Evolutionary conservation across 1,139 yeast genomes (phyloP).

Genomic region (Sugiyamaella pinicola): DNA sequence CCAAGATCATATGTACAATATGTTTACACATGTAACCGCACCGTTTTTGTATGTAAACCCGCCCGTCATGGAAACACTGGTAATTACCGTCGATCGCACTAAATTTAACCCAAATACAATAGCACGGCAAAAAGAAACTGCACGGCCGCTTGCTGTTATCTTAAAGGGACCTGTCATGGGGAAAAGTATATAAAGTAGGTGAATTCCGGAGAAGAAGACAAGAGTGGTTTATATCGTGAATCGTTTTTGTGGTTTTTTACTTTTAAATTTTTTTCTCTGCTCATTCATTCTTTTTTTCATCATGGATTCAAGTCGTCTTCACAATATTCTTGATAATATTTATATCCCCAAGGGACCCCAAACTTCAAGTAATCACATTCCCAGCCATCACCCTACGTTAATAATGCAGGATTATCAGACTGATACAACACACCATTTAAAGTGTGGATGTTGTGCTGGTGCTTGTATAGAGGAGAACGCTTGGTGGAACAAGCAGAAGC

Average conservation of each 20-base stretch:
- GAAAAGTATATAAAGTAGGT: constrained; percentile 4
- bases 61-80: constrained; percentile 1
- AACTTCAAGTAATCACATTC: constrained; percentile 40
- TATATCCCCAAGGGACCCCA: constrained; percentile 46
- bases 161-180: background rate
- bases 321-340: constrained; percentile 46
- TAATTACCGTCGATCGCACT: background rate
- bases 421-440: constrained; percentile 49
- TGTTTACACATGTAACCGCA: constrained; percentile 11
- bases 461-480: constrained; percentile 52
- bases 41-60: constrained; percentile 7
- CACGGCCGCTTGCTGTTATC: constrained; percentile 12
- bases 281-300: constrained; percentile 17
- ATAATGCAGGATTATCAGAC: constrained; percentile 50
- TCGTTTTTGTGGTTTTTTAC: background rate
- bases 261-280: background rate
- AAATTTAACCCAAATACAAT: constrained; percentile 12
- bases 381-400: constrained; percentile 52
- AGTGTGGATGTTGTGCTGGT: constrained; percentile 53
- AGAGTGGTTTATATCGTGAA: no score
- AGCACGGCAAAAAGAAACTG: constrained; percentile 8
- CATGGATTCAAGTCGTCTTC: constrained; percentile 49
- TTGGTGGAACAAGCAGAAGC: constrained; percentile 45
- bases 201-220: background rate
- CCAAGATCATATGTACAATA: constrained; percentile 2